These are phyloP conservation scores for Pichia cephalocereana DNA, from an alignment of 805 yeast species.

Conservation along the genomic window DNA sequence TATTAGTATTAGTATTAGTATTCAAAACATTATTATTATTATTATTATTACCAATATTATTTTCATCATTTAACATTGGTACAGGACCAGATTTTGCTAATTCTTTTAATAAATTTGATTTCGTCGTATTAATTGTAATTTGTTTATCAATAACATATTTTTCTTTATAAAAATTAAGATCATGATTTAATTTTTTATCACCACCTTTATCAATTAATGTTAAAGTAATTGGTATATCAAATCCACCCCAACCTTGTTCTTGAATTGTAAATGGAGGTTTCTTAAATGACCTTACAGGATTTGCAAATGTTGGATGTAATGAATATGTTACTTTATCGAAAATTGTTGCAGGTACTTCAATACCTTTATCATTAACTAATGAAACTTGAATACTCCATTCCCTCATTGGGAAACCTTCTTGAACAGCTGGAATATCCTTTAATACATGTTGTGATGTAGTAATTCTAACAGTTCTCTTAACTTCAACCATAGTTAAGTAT, in stretches of 20 bases:
- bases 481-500: slow-evolving; percentile 31
- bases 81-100: slow-evolving; percentile 78
- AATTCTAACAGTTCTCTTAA: slow-evolving; percentile 79
- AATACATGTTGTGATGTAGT: slow-evolving; percentile 79
- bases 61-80: slow-evolving; percentile 29
- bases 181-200: slow-evolving; percentile 79
- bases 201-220: slow-evolving; percentile 80
- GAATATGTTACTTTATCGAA: slow-evolving; percentile 91
- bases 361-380: slow-evolving; percentile 70
- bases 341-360: slow-evolving; percentile 74
- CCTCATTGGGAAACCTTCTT: slow-evolving; percentile 89
- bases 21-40: slow-evolving; percentile 7
- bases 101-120: slow-evolving; percentile 61
- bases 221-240: slow-evolving; percentile 74
- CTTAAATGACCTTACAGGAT: slow-evolving; percentile 75
- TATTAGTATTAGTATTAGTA: slow-evolving; percentile 13
- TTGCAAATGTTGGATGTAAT: slow-evolving; percentile 89
- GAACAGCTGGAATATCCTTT: slow-evolving; percentile 74
- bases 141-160: slow-evolving; percentile 71
- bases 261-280: slow-evolving; percentile 78
- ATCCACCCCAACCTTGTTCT: slow-evolving; percentile 99
- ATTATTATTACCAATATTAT: slow-evolving; percentile 14
- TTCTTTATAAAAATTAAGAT: slow-evolving; percentile 75
- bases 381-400: slow-evolving; percentile 79
- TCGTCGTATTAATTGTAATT: slow-evolving; percentile 65